Conservation (phyloP, 1,284 basidiomycete species). For the Moniliella sp. region DNA sequence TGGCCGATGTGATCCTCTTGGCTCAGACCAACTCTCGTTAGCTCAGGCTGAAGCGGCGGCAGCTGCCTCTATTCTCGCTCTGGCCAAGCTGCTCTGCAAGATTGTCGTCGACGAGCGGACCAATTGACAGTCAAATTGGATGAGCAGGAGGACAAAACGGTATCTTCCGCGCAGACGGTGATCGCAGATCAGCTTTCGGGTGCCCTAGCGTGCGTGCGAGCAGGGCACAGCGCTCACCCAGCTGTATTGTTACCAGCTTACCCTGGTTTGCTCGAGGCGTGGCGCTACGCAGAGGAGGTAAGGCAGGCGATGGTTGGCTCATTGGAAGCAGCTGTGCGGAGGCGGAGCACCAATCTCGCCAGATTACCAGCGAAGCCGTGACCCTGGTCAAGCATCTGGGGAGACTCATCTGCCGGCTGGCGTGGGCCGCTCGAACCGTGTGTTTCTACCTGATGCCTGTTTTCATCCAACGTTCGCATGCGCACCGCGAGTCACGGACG, state of each 20-base stretch:
- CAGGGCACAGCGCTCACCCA: slow-evolving; percentile 37
- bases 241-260: slow-evolving; percentile 45
- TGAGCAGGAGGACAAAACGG: slow-evolving; percentile 51
- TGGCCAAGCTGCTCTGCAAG: slow-evolving; percentile 65
- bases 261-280: slow-evolving; percentile 63
- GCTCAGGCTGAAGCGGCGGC: slow-evolving; percentile 58
- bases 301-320: slow-evolving; percentile 55
- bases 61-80: slow-evolving; percentile 53
- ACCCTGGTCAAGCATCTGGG: slow-evolving; percentile 47
- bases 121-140: slow-evolving; percentile 41
- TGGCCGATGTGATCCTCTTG: slow-evolving; percentile 69
- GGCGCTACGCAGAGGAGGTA: slow-evolving; percentile 72
- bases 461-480: slow-evolving; percentile 42
- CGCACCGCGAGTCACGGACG: slow-evolving; percentile 4
- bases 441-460: slow-evolving; percentile 91
- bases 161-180: slow-evolving; percentile 43
- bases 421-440: slow-evolving; percentile 36
- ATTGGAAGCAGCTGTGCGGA: slow-evolving; percentile 62
- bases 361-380: slow-evolving; percentile 50
- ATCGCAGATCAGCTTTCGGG: slow-evolving; percentile 38
- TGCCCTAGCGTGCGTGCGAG: slow-evolving; percentile 56
- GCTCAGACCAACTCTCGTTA: slow-evolving; percentile 66
- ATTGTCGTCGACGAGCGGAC: slow-evolving; percentile 55
- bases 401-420: slow-evolving; percentile 52
- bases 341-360: slow-evolving; percentile 64